A percentile compares a stretch with the other conserved stretches of the same genome.
Evolutionary conservation across 1,284 basidiomycete genomes (phyloP).

Genomic region (Microbotryomycetes sp.): DNA sequence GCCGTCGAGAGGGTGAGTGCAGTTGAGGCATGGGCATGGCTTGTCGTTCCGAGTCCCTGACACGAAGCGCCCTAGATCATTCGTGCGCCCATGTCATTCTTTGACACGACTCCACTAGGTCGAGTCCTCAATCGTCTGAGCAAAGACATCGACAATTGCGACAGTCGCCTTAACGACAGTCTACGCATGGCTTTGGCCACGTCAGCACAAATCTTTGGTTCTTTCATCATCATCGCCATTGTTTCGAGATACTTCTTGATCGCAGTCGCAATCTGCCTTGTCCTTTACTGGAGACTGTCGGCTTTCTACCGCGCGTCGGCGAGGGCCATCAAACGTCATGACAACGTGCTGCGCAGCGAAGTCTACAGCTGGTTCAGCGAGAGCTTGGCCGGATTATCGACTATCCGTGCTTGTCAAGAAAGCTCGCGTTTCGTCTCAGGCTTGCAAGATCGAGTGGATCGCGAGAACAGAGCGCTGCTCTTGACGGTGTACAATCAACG

Average conservation of each 20-base stretch:
- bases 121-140: slow-evolving; percentile 53
- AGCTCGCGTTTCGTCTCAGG: slow-evolving; percentile 10
- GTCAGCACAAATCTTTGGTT: slow-evolving; percentile 48
- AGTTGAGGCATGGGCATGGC: background rate
- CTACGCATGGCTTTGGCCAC: slow-evolving; percentile 32
- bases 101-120: slow-evolving; percentile 61
- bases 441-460: slow-evolving; percentile 32
- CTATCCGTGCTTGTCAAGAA: slow-evolving; percentile 51
- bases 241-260: slow-evolving; percentile 47
- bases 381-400: slow-evolving; percentile 59
- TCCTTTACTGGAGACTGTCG: slow-evolving; percentile 54
- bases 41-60: background rate
- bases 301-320: slow-evolving; percentile 61
- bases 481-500: slow-evolving; percentile 43
- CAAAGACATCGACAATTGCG: slow-evolving; percentile 45
- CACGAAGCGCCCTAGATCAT: slow-evolving; percentile 54
- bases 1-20: slow-evolving; percentile 55
- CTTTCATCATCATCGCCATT: slow-evolving; percentile 60
- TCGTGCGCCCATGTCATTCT: slow-evolving; percentile 61
- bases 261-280: slow-evolving; percentile 53
- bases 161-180: slow-evolving; percentile 48
- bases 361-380: slow-evolving; percentile 39
- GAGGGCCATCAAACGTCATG: slow-evolving; percentile 61
- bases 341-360: slow-evolving; percentile 38
- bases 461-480: slow-evolving; percentile 43